These are phyloP conservation scores for Tricholoma bakamatsutake DNA, from an alignment of 768 basidiomycete genomes.

Conservation along the genomic window DNA sequence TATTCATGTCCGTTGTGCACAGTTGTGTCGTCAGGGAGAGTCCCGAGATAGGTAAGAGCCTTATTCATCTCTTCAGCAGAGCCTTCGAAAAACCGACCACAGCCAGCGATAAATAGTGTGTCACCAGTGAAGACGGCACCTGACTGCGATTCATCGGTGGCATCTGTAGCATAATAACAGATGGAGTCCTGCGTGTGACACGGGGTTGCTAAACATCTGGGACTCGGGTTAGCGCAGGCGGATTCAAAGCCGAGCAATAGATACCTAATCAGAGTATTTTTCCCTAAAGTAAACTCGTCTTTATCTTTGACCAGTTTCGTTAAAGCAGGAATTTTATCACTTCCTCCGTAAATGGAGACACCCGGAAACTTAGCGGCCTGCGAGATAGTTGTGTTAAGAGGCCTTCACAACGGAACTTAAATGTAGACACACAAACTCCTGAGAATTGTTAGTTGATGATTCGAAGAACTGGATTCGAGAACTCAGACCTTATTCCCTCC, in stretches of 20 bases:
- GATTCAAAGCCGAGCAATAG: neutral
- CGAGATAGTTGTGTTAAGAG: slow-evolving; percentile 4
- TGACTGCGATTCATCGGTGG: slow-evolving; percentile 40
- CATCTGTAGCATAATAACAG: slow-evolving; percentile 73
- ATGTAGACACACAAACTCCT: slow-evolving; percentile 46
- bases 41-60: slow-evolving; percentile 63
- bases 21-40: slow-evolving; percentile 72
- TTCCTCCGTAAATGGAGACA: slow-evolving; percentile 77
- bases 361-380: slow-evolving; percentile 39
- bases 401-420: neutral
- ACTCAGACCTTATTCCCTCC: slow-evolving; percentile 71
- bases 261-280: slow-evolving; percentile 55
- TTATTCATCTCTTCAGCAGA: slow-evolving; percentile 73
- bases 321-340: slow-evolving; percentile 56
- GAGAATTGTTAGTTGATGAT: neutral
- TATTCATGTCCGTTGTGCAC: slow-evolving; percentile 94
- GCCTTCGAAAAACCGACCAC: slow-evolving; percentile 94
- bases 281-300: slow-evolving; percentile 71
- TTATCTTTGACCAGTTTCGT: slow-evolving; percentile 76
- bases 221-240: slow-evolving; percentile 7
- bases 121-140: slow-evolving; percentile 93
- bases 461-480: neutral
- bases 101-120: slow-evolving; percentile 84
- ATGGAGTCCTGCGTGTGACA: slow-evolving; percentile 98
- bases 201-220: slow-evolving; percentile 78